phyloP scores from a whole-genome alignment of 441 rosid genomes.

The Jatropha multifida region DNA sequence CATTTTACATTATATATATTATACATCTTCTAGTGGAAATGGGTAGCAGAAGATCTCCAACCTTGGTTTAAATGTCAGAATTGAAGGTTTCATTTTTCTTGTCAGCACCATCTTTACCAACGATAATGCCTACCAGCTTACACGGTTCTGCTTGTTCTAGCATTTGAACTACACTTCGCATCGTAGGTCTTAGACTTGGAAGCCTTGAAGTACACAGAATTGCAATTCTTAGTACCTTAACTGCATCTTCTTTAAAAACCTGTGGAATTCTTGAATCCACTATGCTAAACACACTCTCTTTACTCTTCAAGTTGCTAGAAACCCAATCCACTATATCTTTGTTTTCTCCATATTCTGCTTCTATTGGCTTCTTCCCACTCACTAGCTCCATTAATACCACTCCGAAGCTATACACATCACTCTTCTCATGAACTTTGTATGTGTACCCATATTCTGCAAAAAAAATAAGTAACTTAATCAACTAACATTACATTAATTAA shows the following conservation, averaged over 20 bases:
- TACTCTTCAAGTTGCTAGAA: constrained; percentile 53
- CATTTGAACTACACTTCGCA: constrained; percentile 91
- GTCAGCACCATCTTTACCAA: constrained; percentile 46
- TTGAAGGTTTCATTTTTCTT: constrained; percentile 32
- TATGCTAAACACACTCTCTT: constrained; percentile 45
- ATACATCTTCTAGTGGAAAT: not conserved
- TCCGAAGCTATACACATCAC: constrained; percentile 92
- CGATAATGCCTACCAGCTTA: constrained; percentile 49
- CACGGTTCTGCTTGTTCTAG: constrained; percentile 77
- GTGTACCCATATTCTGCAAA: constrained; percentile 84
- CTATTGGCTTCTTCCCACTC: constrained; percentile 80
- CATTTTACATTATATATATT: not conserved
- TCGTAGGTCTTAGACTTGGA: constrained; percentile 69
- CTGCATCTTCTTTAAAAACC: constrained; percentile 54
- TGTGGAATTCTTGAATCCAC: constrained; percentile 68
- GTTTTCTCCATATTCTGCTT: constrained; percentile 73
- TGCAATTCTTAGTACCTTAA: constrained; percentile 67
- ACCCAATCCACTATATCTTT: constrained; percentile 81
- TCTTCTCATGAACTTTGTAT: constrained; percentile 75
- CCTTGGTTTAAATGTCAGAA: not conserved
- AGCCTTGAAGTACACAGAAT: constrained; percentile 62
- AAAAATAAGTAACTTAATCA: not conserved
- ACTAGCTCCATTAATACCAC: constrained; percentile 92
- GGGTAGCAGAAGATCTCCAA: not conserved
- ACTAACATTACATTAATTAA: not conserved